These are phyloP conservation scores for Hirsutella minnesotensis DNA, from an alignment of 2,329 filamentous ascomycete genomes.

Conservation along the genomic window DNA sequence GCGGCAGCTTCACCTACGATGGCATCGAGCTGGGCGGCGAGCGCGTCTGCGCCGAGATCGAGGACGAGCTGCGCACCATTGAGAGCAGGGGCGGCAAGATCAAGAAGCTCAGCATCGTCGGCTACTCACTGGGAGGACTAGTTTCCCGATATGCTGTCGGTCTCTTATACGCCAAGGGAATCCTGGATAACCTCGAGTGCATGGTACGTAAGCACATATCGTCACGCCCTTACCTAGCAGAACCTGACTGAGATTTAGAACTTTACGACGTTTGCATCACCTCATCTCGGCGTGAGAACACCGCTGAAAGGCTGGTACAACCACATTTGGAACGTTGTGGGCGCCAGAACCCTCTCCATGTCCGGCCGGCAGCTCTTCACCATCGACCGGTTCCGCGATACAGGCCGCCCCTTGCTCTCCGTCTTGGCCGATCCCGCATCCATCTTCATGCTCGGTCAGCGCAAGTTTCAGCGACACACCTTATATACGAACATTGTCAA, in stretches of 20 bases:
- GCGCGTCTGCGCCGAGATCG: conserved; percentile 54
- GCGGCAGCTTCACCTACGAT: conserved; percentile 60
- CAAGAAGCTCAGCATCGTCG: conserved; percentile 72
- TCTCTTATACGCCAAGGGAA: conserved; percentile 66
- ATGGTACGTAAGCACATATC: conserved; percentile 37
- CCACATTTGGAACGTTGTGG: conserved; percentile 71
- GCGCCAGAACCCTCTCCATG: conserved; percentile 66
- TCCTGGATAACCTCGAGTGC: conserved; percentile 69
- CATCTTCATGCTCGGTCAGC: conserved; percentile 73
- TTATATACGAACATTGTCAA: conserved; percentile 83
- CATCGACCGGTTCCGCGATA: conserved; percentile 76
- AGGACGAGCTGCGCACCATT: conserved; percentile 46
- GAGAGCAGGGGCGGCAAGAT: conserved; percentile 56
- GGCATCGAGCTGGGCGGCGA: conserved; percentile 58
- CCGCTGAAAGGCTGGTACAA: conserved; percentile 55
- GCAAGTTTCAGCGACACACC: conserved; percentile 62
- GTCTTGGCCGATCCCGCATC: conserved; percentile 73
- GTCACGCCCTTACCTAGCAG: neutral
- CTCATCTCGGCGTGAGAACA: conserved; percentile 65
- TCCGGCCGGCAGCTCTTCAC: conserved; percentile 82
- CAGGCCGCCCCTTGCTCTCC: conserved; percentile 65
- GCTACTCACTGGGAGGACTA: conserved; percentile 82
- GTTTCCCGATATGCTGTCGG: conserved; percentile 81
- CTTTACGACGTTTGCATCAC: conserved; percentile 86
- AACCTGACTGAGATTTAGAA: conserved; percentile 38